Conservation (phyloP, 345 rosid species). For the Aquilaria yunnanensis region DNA sequence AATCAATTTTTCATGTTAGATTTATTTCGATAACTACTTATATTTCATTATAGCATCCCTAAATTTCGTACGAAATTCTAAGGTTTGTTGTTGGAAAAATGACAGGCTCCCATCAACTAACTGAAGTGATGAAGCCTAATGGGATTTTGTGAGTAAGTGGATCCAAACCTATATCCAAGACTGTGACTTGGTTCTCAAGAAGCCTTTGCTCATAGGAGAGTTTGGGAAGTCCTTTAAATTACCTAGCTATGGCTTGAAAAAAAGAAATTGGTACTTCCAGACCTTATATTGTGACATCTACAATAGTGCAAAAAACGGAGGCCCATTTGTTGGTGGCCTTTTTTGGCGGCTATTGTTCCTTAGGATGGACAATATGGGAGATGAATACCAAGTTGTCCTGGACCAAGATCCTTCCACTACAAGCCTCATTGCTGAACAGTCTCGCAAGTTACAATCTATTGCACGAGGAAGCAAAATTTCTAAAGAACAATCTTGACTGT, state of each 20-base stretch:
- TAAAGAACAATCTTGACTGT: too few species aligned
- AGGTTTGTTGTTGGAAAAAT: neutral
- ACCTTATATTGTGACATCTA: slow-evolving; percentile 39
- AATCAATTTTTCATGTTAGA: neutral
- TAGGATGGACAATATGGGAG: slow-evolving; percentile 36
- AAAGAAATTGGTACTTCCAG: slow-evolving; percentile 44
- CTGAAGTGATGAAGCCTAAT: slow-evolving; percentile 30
- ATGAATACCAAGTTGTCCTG: slow-evolving; percentile 60
- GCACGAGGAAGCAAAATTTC: neutral
- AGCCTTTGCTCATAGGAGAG: slow-evolving; percentile 55
- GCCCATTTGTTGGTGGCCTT: slow-evolving; percentile 53
- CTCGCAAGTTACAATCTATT: slow-evolving; percentile 32
- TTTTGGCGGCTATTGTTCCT: slow-evolving; percentile 62
- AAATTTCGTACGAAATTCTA: neutral
- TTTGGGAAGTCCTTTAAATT: slow-evolving; percentile 52
- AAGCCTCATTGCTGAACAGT: slow-evolving; percentile 43
- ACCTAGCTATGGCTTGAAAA: slow-evolving; percentile 34
- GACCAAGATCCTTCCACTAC: slow-evolving; percentile 57
- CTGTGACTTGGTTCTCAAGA: slow-evolving; percentile 31
- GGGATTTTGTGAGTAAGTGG: slow-evolving; percentile 45
- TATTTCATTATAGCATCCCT: neutral
- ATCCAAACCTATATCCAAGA: slow-evolving; percentile 42
- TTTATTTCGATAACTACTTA: neutral
- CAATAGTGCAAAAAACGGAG: slow-evolving; percentile 32
- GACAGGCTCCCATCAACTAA: slow-evolving; percentile 39